phyloP scores from a whole-genome alignment of 306 rosid species.

The Prunus salicina region DNA sequence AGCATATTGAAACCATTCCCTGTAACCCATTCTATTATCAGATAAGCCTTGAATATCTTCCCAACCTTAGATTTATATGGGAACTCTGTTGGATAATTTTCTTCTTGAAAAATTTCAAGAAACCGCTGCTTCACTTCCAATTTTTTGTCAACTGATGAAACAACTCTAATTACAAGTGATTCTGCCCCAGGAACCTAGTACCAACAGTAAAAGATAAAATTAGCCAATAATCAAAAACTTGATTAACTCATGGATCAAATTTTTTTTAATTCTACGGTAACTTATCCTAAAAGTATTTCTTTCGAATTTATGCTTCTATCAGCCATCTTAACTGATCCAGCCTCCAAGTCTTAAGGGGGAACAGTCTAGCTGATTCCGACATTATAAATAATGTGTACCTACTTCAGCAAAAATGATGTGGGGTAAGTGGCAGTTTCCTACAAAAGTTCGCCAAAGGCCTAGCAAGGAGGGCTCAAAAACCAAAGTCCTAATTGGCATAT shows the following conservation, averaged over 20 bases:
- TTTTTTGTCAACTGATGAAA: slow-evolving; percentile 95
- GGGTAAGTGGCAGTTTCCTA: background rate
- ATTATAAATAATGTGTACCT: background rate
- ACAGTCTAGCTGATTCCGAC: background rate
- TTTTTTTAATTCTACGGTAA: background rate
- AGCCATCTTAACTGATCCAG: background rate
- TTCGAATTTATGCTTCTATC: background rate
- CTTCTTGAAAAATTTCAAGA: slow-evolving; percentile 93
- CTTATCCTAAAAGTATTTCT: background rate
- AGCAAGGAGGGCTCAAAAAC: background rate
- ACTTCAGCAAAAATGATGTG: background rate
- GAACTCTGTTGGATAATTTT: slow-evolving; percentile 89
- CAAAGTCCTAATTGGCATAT: background rate
- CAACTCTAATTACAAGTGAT: slow-evolving; percentile 82
- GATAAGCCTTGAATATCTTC: background rate
- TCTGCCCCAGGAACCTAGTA: slow-evolving; percentile 92
- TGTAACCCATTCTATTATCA: background rate
- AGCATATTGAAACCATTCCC: slow-evolving; percentile 10
- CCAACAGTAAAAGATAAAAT: slow-evolving; percentile 25
- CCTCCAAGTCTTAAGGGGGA: background rate
- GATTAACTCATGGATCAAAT: background rate
- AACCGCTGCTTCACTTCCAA: slow-evolving; percentile 94
- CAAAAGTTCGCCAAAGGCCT: background rate
- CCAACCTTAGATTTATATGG: slow-evolving; percentile 94
- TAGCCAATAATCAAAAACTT: slow-evolving; percentile 1